Evolutionary conservation across 768 basidiomycete species (phyloP), one percentile per base, ranked within the genome.

Genomic region (Cubamyces lactineus): DNA sequence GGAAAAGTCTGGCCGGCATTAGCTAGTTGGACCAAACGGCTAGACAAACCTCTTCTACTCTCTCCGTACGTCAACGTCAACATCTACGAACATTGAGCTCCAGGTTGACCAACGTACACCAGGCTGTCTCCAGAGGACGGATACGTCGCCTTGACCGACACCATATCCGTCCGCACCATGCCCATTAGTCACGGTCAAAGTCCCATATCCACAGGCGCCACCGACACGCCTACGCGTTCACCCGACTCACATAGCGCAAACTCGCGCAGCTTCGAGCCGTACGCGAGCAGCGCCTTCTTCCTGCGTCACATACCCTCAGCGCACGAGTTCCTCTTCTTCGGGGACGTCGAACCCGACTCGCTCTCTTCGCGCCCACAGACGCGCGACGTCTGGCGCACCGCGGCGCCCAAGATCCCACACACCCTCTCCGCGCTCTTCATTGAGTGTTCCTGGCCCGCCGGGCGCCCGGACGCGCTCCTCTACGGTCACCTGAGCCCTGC

Each of bases 281-380:
- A 97, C 74, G 81, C 87, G 16, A 91, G 91, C 15, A 78, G 89
- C 1, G 96, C 95, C 16, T 96, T 91, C 78, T 96, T 96, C 73
- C 74, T 98, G 67, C 84, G 86, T 15, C 83, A 90, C 66, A 80
- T 91, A 53, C 75, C 80, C 17, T 80, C 81, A 38, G 73, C 73
- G 1, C 81, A 78, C 49, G 92, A 96, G 72, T 87, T 98, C 66
- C 79, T 98, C 40, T 98, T 98, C 75, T 96, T 97, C 67, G 96
- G 96, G 0, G 95, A 96, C 74, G 88, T 97, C 62, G 93, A 96
- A 69, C 92, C 93, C 9, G 93, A 96, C 75, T 83, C 83, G 52
- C 67, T 95, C 49, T 81, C 90, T 6, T n/a, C 69, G 16, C 73
- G 76, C 15, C 88, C 88, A 5, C 80, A 77, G 53, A 96, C 87